phyloP scores from a whole-genome alignment of 1,284 basidiomycete species.

The Hymenochaete sp. region DNA sequence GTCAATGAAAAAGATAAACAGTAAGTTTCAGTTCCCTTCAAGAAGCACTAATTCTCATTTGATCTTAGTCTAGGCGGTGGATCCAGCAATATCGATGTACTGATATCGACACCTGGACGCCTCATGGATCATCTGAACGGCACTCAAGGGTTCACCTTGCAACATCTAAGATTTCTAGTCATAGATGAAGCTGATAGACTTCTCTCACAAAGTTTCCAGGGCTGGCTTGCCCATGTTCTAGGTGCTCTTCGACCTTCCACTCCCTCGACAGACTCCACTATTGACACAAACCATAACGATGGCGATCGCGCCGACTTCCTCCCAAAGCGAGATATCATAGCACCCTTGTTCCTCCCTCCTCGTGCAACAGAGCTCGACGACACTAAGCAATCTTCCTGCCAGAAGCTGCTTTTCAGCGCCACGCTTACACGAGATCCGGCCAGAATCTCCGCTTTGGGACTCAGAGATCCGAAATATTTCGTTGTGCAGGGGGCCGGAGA shows the following conservation, averaged over 20 bases:
- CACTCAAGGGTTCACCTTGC: conserved; percentile 85
- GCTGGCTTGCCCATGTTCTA: conserved; percentile 83
- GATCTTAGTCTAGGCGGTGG: conserved; percentile 55
- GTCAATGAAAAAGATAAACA: conserved; percentile 42
- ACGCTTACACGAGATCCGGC: conserved; percentile 92
- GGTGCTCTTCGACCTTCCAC: conserved; percentile 56
- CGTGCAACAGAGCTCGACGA: conserved; percentile 47
- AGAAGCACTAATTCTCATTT: conserved; percentile 7
- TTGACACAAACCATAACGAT: background rate
- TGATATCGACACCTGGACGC: conserved; percentile 93
- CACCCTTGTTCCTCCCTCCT: conserved; percentile 45
- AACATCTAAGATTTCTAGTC: conserved; percentile 90
- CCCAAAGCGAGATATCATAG: conserved; percentile 43
- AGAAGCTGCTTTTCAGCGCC: conserved; percentile 95
- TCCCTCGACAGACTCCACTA: conserved; percentile 21
- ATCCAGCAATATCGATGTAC: conserved; percentile 83
- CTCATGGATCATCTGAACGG: conserved; percentile 88
- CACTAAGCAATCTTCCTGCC: conserved; percentile 59
- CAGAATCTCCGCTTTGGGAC: conserved; percentile 77
- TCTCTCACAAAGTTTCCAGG: conserved; percentile 91
- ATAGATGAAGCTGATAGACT: conserved; percentile 97
- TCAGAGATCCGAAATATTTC: conserved; percentile 83
- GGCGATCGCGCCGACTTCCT: conserved; percentile 2
- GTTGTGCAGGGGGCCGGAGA: conserved; percentile 53
- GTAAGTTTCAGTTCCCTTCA: conserved; percentile 30